Percentiles rank a stretch among this genome's conserved stretches.
Conservation (phyloP, 495 filamentous ascomycete genomes). For the Clavariopsis aquatica region DNA sequence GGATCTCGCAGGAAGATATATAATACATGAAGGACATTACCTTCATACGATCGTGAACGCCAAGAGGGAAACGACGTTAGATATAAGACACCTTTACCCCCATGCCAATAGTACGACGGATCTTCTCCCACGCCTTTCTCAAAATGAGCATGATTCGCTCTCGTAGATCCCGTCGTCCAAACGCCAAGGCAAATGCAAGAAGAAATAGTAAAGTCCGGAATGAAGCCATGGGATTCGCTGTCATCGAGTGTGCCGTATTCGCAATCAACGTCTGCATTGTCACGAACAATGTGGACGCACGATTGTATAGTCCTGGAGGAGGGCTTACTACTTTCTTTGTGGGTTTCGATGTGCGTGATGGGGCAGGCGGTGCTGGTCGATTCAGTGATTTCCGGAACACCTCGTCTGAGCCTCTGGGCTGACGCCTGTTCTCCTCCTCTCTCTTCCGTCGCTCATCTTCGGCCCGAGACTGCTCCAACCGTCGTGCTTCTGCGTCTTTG, state of each 20-base stretch:
- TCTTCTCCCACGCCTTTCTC: conserved; percentile 75
- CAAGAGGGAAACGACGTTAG: conserved; percentile 43
- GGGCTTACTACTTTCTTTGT: conserved; percentile 45
- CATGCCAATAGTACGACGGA: conserved; percentile 87
- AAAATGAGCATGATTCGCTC: conserved; percentile 70
- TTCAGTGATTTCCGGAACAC: conserved; percentile 24
- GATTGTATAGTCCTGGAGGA: conserved; percentile 49
- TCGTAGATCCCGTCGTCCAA: conserved; percentile 72
- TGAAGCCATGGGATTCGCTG: conserved; percentile 71
- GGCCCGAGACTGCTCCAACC: conserved; percentile 60
- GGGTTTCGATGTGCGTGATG: conserved; percentile 38
- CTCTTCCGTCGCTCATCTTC: conserved; percentile 54
- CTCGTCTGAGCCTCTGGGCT: conserved; percentile 38
- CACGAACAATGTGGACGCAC: conserved; percentile 52
- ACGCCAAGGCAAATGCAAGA: conserved; percentile 73
- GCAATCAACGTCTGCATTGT: conserved; percentile 64
- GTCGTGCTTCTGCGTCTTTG: conserved; percentile 57
- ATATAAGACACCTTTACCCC: conserved; percentile 98
- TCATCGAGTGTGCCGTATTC: conserved; percentile 62
- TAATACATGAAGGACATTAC: conserved; percentile 3
- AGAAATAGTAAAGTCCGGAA: conserved; percentile 78
- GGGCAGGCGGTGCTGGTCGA: conserved; percentile 36
- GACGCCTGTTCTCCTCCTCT: conserved; percentile 42
- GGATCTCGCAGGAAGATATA: background rate
- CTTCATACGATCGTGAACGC: background rate